phyloP scores from a whole-genome alignment of 352 stramenopile species.

The Globisporangium mamillatum region DNA sequence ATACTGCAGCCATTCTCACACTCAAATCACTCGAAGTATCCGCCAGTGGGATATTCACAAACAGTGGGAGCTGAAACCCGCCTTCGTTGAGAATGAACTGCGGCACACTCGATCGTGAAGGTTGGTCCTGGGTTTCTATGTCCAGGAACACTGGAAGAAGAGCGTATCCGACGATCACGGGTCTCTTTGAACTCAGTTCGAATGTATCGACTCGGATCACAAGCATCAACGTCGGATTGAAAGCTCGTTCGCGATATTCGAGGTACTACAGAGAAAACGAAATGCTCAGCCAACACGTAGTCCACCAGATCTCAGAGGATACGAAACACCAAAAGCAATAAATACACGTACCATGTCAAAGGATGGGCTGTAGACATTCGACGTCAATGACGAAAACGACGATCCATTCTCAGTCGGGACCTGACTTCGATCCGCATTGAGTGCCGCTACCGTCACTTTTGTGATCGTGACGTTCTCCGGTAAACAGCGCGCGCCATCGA shows the following conservation, averaged over 20 bases:
- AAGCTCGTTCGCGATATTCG: constrained; percentile 71
- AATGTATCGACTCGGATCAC: constrained; percentile 85
- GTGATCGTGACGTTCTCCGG: constrained; percentile 68
- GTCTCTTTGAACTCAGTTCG: constrained; percentile 42
- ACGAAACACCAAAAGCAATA: not conserved
- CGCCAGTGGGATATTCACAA: constrained; percentile 38
- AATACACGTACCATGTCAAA: constrained; percentile 51
- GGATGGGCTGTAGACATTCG: constrained; percentile 35
- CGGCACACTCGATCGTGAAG: constrained; percentile 39
- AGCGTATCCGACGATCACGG: constrained; percentile 75
- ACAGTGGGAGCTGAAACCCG: constrained; percentile 76
- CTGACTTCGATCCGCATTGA: constrained; percentile 49
- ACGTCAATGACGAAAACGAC: constrained; percentile 21
- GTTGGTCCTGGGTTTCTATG: constrained; percentile 47
- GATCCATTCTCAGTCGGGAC: constrained; percentile 27
- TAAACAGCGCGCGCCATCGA: constrained; percentile 73
- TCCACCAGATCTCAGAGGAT: not conserved
- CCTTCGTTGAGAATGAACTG: constrained; percentile 69
- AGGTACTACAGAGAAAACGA: constrained; percentile 31
- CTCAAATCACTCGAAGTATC: constrained; percentile 32
- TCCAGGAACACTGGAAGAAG: constrained; percentile 75
- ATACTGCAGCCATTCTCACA: constrained; percentile 32
- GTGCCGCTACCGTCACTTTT: constrained; percentile 66
- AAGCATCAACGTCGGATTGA: constrained; percentile 83
- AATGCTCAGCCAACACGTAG: not conserved